These are phyloP conservation scores for Neurospora sp. DNA, from an alignment of 2,329 filamentous ascomycete species.

Conservation along the genomic window DNA sequence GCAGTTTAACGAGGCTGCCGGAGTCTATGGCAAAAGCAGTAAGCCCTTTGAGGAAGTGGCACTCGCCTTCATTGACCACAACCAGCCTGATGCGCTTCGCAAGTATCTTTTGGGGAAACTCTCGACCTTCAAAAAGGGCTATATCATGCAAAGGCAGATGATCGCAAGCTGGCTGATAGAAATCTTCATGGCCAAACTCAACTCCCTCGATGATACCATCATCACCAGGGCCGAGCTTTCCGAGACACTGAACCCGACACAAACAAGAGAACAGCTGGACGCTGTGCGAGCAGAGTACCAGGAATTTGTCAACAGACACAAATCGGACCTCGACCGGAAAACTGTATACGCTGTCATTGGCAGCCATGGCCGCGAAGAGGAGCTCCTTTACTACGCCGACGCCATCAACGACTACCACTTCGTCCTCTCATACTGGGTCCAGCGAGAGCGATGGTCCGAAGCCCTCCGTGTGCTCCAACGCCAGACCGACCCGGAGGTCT, in stretches of 20 bases:
- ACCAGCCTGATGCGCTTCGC: slow-evolving; percentile 80
- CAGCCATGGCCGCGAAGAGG: slow-evolving; percentile 88
- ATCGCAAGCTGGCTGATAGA: slow-evolving; percentile 92
- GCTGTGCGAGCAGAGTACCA: slow-evolving; percentile 70
- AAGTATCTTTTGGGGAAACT: slow-evolving; percentile 86
- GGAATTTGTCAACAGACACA: slow-evolving; percentile 79
- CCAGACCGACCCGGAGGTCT: slow-evolving; percentile 85
- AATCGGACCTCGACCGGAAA: slow-evolving; percentile 76
- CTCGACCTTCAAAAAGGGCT: slow-evolving; percentile 68
- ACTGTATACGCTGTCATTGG: slow-evolving; percentile 94
- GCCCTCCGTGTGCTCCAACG: slow-evolving; percentile 83
- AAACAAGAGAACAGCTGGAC: slow-evolving; percentile 63
- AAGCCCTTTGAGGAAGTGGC: slow-evolving; percentile 97
- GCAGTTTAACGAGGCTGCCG: slow-evolving; percentile 75
- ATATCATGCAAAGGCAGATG: slow-evolving; percentile 90
- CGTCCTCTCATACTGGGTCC: slow-evolving; percentile 93
- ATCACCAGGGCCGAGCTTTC: slow-evolving; percentile 76
- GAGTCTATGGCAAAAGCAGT: slow-evolving; percentile 87
- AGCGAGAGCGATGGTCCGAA: slow-evolving; percentile 84
- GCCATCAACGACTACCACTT: slow-evolving; percentile 88
- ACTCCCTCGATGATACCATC: slow-evolving; percentile 88
- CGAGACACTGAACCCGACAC: slow-evolving; percentile 59
- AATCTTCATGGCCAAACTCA: slow-evolving; percentile 94
- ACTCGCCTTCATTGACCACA: slow-evolving; percentile 78
- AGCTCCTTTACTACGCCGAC: slow-evolving; percentile 84